Percentiles rank a stretch among this genome's conserved stretches.
phyloP scores from a whole-genome alignment of 257 asterid genomes.

The Nyctanthes arbortristis region DNA sequence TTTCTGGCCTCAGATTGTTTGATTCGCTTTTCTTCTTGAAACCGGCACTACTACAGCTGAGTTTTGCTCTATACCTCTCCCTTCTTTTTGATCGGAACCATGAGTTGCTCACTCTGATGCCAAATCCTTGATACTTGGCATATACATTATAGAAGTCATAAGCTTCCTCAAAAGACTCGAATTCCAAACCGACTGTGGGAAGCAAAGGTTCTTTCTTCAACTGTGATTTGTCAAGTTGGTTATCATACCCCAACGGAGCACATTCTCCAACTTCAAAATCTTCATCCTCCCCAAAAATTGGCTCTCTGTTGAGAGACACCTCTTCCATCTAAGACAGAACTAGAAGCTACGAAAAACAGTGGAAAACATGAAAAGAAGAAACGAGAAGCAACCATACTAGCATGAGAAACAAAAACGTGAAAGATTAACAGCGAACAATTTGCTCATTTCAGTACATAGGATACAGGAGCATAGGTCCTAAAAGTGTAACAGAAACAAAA shows the following conservation, averaged over 20 bases:
- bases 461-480: too few species aligned
- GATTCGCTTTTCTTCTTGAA: conserved; percentile 64
- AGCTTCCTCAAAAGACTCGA: conserved; percentile 54
- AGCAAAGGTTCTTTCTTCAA: conserved; percentile 26
- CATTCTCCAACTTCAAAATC: conserved; percentile 48
- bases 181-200: conserved; percentile 56
- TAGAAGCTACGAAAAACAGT: conserved; percentile 3
- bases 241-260: conserved; percentile 30
- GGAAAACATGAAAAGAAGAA: too few species aligned
- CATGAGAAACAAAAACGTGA: too few species aligned
- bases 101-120: conserved; percentile 61
- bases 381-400: conserved; percentile 4
- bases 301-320: conserved; percentile 52
- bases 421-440: too few species aligned
- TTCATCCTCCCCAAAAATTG: conserved; percentile 41
- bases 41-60: conserved; percentile 62
- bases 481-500: too few species aligned
- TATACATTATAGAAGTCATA: conserved; percentile 55
- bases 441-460: too few species aligned
- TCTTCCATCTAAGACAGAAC: conserved; percentile 46
- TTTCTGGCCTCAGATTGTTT: conserved; percentile 58
- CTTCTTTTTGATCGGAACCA: conserved; percentile 65
- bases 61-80: conserved; percentile 63
- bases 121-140: conserved; percentile 62
- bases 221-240: conserved; percentile 27